Evolutionary conservation across 805 yeast genomes (phyloP).

Genomic region (Teunomyces kruisii): DNA sequence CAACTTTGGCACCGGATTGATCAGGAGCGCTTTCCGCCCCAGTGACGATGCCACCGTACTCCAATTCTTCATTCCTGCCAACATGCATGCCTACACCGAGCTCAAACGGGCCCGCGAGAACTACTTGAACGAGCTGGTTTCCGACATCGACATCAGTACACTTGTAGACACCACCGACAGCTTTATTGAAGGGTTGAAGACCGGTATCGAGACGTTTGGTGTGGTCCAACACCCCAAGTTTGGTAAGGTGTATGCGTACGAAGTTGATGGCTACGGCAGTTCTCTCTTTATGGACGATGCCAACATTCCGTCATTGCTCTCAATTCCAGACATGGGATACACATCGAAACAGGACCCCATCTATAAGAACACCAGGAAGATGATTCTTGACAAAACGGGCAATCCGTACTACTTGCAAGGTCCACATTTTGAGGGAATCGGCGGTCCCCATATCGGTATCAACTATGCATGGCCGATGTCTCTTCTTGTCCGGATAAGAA

Average conservation of each 20-base stretch:
- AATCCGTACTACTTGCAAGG: slow-evolving; percentile 80
- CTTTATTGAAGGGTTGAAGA: slow-evolving; percentile 43
- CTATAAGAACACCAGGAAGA: slow-evolving; percentile 75
- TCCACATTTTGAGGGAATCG: slow-evolving; percentile 66
- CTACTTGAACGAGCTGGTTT: slow-evolving; percentile 16
- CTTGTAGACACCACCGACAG: slow-evolving; percentile 24
- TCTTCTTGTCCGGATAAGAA: slow-evolving; percentile 69
- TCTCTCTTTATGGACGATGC: slow-evolving; percentile 84
- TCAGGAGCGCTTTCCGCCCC: slow-evolving; percentile 85
- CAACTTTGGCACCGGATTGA: slow-evolving; percentile 62
- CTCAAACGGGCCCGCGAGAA: slow-evolving; percentile 35
- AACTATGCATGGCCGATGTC: slow-evolving; percentile 91
- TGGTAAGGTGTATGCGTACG: slow-evolving; percentile 84
- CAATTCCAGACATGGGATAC: slow-evolving; percentile 80
- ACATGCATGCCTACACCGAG: slow-evolving; percentile 72
- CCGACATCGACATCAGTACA: slow-evolving; percentile 7
- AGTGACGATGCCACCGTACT: slow-evolving; percentile 83
- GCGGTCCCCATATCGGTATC: slow-evolving; percentile 89
- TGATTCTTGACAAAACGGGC: slow-evolving; percentile 67
- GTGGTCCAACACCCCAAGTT: slow-evolving; percentile 63
- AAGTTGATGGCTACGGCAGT: slow-evolving; percentile 85
- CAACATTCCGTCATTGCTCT: slow-evolving; percentile 76
- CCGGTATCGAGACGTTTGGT: slow-evolving; percentile 64
- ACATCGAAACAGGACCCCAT: slow-evolving; percentile 49
- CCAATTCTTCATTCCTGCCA: slow-evolving; percentile 83